Evolutionary conservation across 129 eudicot genomes (phyloP).

Genomic region (Saussurea involucrata): DNA sequence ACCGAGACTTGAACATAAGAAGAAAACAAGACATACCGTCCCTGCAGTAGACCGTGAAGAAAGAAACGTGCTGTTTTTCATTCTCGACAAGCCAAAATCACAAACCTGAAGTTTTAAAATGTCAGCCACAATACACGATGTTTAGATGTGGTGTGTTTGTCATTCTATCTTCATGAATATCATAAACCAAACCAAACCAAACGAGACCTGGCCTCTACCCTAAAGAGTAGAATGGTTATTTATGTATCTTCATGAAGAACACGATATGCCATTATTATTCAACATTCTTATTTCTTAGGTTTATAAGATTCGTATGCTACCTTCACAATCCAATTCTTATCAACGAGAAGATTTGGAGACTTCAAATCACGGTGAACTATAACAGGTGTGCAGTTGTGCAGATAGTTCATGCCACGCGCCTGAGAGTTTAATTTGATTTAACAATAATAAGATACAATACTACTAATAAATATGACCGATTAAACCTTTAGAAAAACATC

Average conservation of each 20-base stretch:
- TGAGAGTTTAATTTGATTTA: constrained; percentile 34
- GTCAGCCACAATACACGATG: constrained; percentile 1
- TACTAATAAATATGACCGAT: neutral
- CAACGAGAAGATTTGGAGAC: constrained; percentile 96
- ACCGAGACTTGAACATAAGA: neutral
- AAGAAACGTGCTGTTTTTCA: constrained; percentile 93
- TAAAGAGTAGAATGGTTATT: neutral
- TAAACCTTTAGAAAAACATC: constrained; percentile 15
- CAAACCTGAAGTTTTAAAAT: constrained; percentile 60
- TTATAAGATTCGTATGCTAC: constrained; percentile 30
- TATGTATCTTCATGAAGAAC: too few relatives aligned
- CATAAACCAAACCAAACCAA: neutral
- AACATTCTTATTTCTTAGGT: neutral
- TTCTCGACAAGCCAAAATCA: constrained; percentile 95
- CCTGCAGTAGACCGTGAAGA: constrained; percentile 97
- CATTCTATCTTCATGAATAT: neutral
- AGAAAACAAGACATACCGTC: constrained; percentile 52
- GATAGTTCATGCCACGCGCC: constrained; percentile 98
- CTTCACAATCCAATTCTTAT: constrained; percentile 98
- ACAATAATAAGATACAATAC: neutral
- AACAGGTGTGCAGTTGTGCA: constrained; percentile 89
- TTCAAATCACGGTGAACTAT: constrained; percentile 97
- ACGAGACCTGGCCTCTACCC: neutral
- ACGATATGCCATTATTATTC: neutral
- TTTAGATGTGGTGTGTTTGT: neutral